A percentile compares a stretch with the other conserved stretches of the same genome.
Conservation (phyloP, 331 rosid species). For the Acacia pycnantha region DNA sequence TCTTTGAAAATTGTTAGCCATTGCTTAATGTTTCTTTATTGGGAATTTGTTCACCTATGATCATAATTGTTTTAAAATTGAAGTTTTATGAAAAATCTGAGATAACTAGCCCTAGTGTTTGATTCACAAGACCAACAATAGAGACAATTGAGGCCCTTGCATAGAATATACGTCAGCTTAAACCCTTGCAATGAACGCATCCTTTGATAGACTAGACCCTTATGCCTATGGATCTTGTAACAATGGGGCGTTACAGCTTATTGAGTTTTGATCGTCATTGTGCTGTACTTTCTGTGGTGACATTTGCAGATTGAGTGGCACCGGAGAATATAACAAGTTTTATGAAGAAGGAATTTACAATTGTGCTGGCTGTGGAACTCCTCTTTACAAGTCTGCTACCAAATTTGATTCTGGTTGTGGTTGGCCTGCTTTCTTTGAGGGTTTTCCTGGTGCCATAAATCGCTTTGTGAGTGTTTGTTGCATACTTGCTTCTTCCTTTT, state of each 20-base stretch:
- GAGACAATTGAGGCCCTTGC: background rate
- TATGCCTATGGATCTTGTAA: background rate
- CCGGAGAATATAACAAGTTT: slow-evolving; percentile 74
- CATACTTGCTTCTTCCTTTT: background rate
- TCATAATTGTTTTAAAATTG: background rate
- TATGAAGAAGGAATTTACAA: slow-evolving; percentile 70
- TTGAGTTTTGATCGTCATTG: background rate
- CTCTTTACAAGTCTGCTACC: slow-evolving; percentile 70
- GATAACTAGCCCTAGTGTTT: background rate
- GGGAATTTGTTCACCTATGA: background rate
- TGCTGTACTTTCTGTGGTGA: background rate
- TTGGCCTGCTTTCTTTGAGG: slow-evolving; percentile 95
- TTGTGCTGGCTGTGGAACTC: slow-evolving; percentile 83
- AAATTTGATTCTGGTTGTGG: slow-evolving; percentile 93
- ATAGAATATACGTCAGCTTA: background rate
- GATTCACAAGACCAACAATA: background rate
- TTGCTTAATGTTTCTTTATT: background rate
- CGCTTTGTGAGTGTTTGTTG: slow-evolving; percentile 49
- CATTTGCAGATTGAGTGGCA: slow-evolving; percentile 62
- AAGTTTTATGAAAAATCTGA: background rate
- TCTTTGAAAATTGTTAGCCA: background rate
- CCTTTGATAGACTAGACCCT: background rate
- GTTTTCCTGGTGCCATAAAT: slow-evolving; percentile 82
- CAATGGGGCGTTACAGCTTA: background rate
- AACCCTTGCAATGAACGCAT: background rate